Percentiles rank a stretch among this genome's conserved stretches.
phyloP scores from a whole-genome alignment of 371 early-diverging fungal genomes.

The Apophysomyces variabilis region DNA sequence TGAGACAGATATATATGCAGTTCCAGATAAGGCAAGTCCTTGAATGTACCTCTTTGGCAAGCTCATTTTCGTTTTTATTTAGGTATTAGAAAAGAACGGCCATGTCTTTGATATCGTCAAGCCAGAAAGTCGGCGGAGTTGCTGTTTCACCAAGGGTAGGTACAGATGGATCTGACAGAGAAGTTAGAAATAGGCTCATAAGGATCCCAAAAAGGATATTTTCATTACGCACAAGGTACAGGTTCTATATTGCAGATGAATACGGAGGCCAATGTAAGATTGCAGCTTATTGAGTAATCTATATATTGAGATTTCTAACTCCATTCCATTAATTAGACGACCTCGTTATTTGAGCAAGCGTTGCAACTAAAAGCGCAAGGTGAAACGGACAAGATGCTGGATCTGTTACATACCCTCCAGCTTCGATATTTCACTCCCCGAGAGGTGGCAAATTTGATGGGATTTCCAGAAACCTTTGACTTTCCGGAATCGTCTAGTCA shows the following conservation, averaged over 20 bases:
- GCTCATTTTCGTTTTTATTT: slow-evolving; percentile 19
- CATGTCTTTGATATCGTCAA: slow-evolving; percentile 79
- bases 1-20: slow-evolving; percentile 28
- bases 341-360: slow-evolving; percentile 28
- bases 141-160: slow-evolving; percentile 85
- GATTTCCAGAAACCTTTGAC: slow-evolving; percentile 64
- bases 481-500: slow-evolving; percentile 60
- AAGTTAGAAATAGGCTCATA: too few species aligned
- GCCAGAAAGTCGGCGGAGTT: slow-evolving; percentile 62
- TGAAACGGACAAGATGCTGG: slow-evolving; percentile 33
- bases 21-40: slow-evolving; percentile 42
- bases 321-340: slow-evolving; percentile 24
- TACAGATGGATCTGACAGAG: not conserved
- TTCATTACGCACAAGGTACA: slow-evolving; percentile 73
- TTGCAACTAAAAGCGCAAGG: slow-evolving; percentile 24
- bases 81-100: slow-evolving; percentile 63
- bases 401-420: slow-evolving; percentile 40
- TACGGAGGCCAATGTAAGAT: slow-evolving; percentile 53
- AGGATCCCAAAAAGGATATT: slow-evolving; percentile 50
- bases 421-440: slow-evolving; percentile 81
- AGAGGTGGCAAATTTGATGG: slow-evolving; percentile 83
- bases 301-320: too few species aligned
- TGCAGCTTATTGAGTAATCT: too few species aligned
- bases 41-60: not conserved
- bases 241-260: slow-evolving; percentile 70